phyloP scores from a whole-genome alignment of 2,329 filamentous ascomycete species.

The Exutisphaerella laricina region DNA sequence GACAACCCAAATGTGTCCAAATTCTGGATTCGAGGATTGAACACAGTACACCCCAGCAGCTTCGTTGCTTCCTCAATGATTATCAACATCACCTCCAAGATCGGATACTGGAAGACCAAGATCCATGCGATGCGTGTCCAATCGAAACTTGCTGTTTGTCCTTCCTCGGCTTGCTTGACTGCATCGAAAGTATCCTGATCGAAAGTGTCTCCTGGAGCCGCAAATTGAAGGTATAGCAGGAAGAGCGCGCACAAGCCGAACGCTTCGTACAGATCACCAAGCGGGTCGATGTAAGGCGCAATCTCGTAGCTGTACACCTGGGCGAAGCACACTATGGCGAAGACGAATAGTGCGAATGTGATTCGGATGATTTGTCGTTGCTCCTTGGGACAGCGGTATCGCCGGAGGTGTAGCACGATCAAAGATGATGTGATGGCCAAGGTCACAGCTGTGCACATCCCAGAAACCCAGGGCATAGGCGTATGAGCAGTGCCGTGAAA shows the following conservation, averaged over 20 bases:
- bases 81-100: conserved; percentile 22
- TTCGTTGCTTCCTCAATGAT: conserved; percentile 23
- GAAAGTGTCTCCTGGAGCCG: conserved; percentile 21
- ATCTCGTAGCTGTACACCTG: conserved; percentile 24
- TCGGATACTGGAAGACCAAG: conserved; percentile 28
- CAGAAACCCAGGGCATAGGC: conserved; percentile 19
- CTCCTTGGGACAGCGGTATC: conserved; percentile 28
- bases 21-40: conserved; percentile 19
- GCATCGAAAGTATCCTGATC: conserved; percentile 20
- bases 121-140: conserved; percentile 25
- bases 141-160: conserved; percentile 10
- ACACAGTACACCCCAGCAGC: conserved; percentile 25
- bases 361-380: conserved; percentile 31
- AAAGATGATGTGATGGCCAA: conserved; percentile 19
- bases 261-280: conserved; percentile 30
- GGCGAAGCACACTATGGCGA: conserved; percentile 21
- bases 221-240: conserved; percentile 27
- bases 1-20: conserved; percentile 25
- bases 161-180: conserved; percentile 19
- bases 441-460: conserved; percentile 16
- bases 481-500: conserved; percentile 28
- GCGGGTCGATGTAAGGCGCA: conserved; percentile 27
- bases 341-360: conserved; percentile 23
- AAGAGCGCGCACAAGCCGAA: conserved; percentile 27
- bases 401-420: conserved; percentile 24